Base-by-base conservation (phyloP, 345 rosid genomes). In the Arabidopsis suecica region DNA sequence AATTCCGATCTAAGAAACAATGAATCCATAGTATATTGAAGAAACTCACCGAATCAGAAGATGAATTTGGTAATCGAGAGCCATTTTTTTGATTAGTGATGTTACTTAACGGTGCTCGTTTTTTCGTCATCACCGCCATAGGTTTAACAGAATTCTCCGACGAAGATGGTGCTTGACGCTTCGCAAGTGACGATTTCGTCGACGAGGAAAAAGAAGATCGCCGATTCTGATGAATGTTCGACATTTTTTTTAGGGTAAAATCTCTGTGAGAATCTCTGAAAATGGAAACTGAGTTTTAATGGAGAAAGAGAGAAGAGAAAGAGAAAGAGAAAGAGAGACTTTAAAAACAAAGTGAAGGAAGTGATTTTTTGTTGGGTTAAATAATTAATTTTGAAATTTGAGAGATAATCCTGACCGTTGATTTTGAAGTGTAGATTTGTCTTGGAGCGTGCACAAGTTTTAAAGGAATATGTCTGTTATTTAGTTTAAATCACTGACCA, bases 51-150 rank as follows among this genome's bases (percentile, higher is more conserved):
- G 84, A 45, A 73, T 82, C 68, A 42, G 97, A 84, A 22, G 86
- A 72, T 4, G 88, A 67, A 59, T 73, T 65, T 1, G 83, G 78
- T 83, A 74, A 53, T 74, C 83, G 84, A 1, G 85, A 78, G 5
- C 48, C 81, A 16, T 73, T 88, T 77, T 79, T 91, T 11, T 82
- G 87, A 76, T 91, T 93, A 1, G 93, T 84, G 68, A 93, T 79
- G 68, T 93, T 89, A 58, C 84, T 72, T 25, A 93, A 91, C 12
- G 97, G 96, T 14, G 89, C 88, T 14, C 77, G 77, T 14, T 78
- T 78, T 13, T 78, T 78, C 58, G 74, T 60, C 48, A 44, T 44
- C 14, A 8, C 10, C 9, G 67, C 37, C 50, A 62, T 14, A 41
- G 37, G 68, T 63, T 78, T 65, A 7, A 40, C 61, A 7, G 60